These are phyloP conservation scores for Pseudonectria foliicola DNA, from an alignment of 2,329 filamentous ascomycete species.

Conservation along the genomic window DNA sequence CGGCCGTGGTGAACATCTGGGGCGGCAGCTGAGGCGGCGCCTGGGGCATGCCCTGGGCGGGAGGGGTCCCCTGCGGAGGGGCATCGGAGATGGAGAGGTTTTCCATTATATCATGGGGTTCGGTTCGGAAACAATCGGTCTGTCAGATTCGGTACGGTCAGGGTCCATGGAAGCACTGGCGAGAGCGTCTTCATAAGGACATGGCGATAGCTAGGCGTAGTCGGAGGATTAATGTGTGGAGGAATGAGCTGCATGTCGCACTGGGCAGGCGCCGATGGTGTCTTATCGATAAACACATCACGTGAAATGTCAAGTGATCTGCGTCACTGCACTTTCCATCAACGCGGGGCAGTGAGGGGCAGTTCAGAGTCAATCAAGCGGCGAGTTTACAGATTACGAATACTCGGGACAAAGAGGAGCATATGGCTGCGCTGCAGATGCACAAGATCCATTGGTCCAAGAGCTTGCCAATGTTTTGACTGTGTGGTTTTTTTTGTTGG, in stretches of 20 bases:
- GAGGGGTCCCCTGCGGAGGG: constrained; percentile 33
- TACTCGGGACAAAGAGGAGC: no score
- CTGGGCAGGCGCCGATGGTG: constrained; percentile 10
- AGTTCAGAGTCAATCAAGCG: no score
- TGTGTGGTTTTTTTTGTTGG: no score
- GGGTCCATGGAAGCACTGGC: no score
- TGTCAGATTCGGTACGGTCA: no score
- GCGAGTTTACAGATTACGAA: no score
- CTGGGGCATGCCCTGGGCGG: constrained; percentile 32
- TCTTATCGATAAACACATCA: constrained; percentile 18
- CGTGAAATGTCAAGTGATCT: constrained; percentile 12
- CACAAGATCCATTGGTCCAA: no score
- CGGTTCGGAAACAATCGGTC: not conserved
- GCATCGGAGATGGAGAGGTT: constrained; percentile 44
- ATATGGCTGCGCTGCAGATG: no score
- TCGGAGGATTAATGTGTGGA: no score
- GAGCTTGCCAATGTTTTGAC: no score
- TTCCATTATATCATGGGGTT: constrained; percentile 39
- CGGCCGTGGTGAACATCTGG: constrained; percentile 98
- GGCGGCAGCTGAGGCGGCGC: constrained; percentile 63
- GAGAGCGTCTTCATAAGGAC: not conserved
- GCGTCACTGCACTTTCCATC: constrained; percentile 1
- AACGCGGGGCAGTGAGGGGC: no score
- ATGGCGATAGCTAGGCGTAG: not conserved
- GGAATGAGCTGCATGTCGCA: constrained; percentile 13